Base-by-base conservation (phyloP, 1,284 basidiomycete species). In the Rhodotorula sp. region DNA sequence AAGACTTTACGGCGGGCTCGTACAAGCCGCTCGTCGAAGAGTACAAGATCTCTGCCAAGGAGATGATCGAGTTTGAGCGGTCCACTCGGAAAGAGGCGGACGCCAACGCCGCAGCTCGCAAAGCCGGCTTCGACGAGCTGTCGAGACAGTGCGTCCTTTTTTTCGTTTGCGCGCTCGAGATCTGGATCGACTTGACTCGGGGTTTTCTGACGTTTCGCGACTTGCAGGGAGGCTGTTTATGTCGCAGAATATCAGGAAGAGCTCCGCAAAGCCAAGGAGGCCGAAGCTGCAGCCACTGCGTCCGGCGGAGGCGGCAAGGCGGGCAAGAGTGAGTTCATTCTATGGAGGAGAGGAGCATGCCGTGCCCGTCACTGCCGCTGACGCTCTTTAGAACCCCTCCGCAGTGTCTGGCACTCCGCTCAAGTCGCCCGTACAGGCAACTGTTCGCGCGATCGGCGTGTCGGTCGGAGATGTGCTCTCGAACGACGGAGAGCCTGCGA, bases 1-100 rank as follows among this genome's bases (percentile, higher is more conserved):
- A 82, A 56, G 80, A 81, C 43, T 90, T 89, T 76, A 86, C 89
- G 73, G 83, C 86, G 0, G 89, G 89, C 38, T 83, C 83, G 64
- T 89, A 87, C 78, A 75, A 75, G 31, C 89, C 89, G 76, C 82
- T 86, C 79, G 85, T 86, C 43, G 65, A 78, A 64, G 60, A 75
- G 10, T 50, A 63, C 34, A 50, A 38, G 5, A 38, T 72, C 43
- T 67, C 65, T 14, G 71, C 68, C 1, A 58, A 67, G 47, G 59
- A 65, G 45, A 60, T 72, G n/a, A 62, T 66, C 47, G 71, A 66
- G 34, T 57, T 69, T 10, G 65, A 69, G 49, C 55, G 56, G 15
- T 18, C 38, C 21, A 65, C 62, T 5, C 52, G 54, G 18, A n/a
- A 26, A 3, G 70, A 68, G n/a, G 66, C 64, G 23, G 47, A 52